phyloP scores from a whole-genome alignment of 805 yeast genomes.

The Metschnikowia proteae region DNA sequence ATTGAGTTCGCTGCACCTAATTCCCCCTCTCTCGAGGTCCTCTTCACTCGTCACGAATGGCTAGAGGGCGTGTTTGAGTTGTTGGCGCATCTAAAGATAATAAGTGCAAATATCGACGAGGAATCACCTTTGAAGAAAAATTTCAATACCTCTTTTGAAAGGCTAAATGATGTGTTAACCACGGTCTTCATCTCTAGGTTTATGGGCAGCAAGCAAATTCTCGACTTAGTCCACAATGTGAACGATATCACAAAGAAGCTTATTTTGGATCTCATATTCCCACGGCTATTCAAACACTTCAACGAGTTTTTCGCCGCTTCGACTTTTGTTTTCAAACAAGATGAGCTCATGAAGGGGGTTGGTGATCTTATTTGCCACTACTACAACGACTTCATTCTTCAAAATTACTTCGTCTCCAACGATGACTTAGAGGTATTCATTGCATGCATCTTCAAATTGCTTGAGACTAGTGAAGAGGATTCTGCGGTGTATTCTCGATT shows the following conservation, averaged over 20 bases:
- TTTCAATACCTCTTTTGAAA: slow-evolving; percentile 22
- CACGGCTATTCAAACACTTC: slow-evolving; percentile 33
- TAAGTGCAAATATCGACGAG: slow-evolving; percentile 21
- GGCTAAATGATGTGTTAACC: slow-evolving; percentile 31
- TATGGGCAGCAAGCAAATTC: slow-evolving; percentile 18
- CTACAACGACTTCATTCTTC: slow-evolving; percentile 26
- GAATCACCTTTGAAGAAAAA: slow-evolving; percentile 15
- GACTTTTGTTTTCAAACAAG: slow-evolving; percentile 34
- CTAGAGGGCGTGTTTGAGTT: slow-evolving; percentile 39
- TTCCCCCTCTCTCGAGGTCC: slow-evolving; percentile 19
- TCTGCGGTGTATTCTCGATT: slow-evolving; percentile 1
- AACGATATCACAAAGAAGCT: slow-evolving; percentile 36
- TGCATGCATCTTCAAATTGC: slow-evolving; percentile 26
- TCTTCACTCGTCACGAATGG: slow-evolving; percentile 31
- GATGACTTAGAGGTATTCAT: slow-evolving; percentile 25
- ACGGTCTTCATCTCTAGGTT: slow-evolving; percentile 34
- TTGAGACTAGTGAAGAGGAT: slow-evolving; percentile 24
- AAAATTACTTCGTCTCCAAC: slow-evolving; percentile 24
- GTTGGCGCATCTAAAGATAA: slow-evolving; percentile 30
- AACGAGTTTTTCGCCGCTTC: slow-evolving; percentile 31
- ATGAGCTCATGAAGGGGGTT: slow-evolving; percentile 25
- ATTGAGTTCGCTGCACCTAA: slow-evolving; percentile 29
- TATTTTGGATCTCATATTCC: slow-evolving; percentile 33
- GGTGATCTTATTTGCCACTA: slow-evolving; percentile 26
- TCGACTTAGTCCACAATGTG: slow-evolving; percentile 23